Percentiles rank a stretch among this genome's conserved stretches.
Conservation (phyloP, 768 basidiomycete species). For the Pulveroboletus sp. region DNA sequence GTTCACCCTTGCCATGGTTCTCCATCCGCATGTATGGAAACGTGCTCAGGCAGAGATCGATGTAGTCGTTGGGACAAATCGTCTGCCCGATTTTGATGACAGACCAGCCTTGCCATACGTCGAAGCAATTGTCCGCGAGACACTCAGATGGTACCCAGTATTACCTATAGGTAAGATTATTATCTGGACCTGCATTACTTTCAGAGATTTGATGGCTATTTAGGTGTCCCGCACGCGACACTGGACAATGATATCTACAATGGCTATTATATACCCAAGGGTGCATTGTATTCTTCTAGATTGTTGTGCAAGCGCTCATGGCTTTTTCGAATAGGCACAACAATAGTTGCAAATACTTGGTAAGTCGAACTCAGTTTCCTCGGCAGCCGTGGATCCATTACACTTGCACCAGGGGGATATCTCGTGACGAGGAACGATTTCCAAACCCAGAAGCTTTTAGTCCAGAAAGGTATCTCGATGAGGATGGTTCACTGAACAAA, state of each 20-base stretch:
- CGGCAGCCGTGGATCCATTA: background rate
- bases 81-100: conserved; percentile 27
- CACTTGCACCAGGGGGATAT: background rate
- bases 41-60: conserved; percentile 26
- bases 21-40: background rate
- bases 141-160: conserved; percentile 1
- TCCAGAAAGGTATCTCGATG: conserved; percentile 12
- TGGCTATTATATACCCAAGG: conserved; percentile 32
- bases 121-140: conserved; percentile 4
- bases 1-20: conserved; percentile 3
- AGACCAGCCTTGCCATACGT: background rate
- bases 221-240: conserved; percentile 4
- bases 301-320: background rate
- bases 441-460: conserved; percentile 6
- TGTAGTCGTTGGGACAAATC: conserved; percentile 15
- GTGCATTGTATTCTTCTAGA: background rate
- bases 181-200: background rate
- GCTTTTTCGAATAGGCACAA: conserved; percentile 4
- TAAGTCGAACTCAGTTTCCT: background rate
- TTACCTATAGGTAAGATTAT: background rate
- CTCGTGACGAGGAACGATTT: conserved; percentile 8
- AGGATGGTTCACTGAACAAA: conserved; percentile 6
- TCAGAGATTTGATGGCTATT: background rate
- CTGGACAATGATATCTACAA: conserved; percentile 30
- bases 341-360: conserved; percentile 12